Percentiles rank a stretch among this genome's conserved stretches.
Conservation (phyloP, 345 rosid genomes). For the Populus tremula region DNA sequence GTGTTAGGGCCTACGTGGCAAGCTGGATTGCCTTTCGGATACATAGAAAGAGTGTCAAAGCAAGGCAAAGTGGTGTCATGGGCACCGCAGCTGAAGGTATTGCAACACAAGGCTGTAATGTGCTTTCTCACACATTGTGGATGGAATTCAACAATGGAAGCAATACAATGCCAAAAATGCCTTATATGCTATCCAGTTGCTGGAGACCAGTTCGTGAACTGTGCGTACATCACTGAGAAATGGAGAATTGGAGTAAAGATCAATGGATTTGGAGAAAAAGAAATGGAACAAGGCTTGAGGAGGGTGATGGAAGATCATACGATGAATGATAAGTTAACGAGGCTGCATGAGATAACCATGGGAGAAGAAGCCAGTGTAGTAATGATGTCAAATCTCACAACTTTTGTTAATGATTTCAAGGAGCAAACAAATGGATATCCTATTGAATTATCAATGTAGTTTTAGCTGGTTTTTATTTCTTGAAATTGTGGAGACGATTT, state of each 20-base stretch:
- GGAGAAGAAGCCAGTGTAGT: conserved; percentile 34
- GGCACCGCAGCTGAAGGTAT: conserved; percentile 68
- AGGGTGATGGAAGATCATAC: conserved; percentile 45
- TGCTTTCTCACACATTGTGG: conserved; percentile 78
- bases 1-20: conserved; percentile 52
- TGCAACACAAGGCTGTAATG: conserved; percentile 48
- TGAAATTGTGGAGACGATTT: background rate
- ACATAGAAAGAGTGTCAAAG: conserved; percentile 31
- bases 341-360: conserved; percentile 37
- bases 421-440: background rate
- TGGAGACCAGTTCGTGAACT: conserved; percentile 78
- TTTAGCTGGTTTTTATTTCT: background rate
- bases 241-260: conserved; percentile 61
- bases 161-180: conserved; percentile 39
- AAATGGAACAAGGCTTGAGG: conserved; percentile 46
- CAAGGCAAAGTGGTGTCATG: conserved; percentile 59
- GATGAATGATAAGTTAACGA: conserved; percentile 40
- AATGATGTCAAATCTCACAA: conserved; percentile 23
- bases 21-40: conserved; percentile 54
- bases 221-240: conserved; percentile 49
- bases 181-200: conserved; percentile 73
- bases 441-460: background rate
- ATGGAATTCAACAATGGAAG: conserved; percentile 85
- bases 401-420: conserved; percentile 29
- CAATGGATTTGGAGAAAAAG: conserved; percentile 40